Evolutionary conservation across 805 yeast species (phyloP).

Genomic region (Komagataella kurtzmanii): DNA sequence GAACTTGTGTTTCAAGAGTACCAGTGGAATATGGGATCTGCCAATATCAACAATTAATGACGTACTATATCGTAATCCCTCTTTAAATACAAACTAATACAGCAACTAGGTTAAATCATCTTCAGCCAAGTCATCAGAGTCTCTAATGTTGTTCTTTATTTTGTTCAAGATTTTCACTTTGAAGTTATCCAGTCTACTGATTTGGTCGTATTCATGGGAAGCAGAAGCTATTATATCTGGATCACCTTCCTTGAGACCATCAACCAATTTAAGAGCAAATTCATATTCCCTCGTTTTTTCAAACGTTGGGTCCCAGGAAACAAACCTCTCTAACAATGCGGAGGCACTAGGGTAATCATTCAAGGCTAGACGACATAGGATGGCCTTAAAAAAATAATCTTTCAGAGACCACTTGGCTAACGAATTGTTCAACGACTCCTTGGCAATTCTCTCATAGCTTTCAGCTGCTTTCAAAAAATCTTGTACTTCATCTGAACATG

Average conservation of each 20-base stretch:
- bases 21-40: conserved; percentile 81
- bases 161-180: conserved; percentile 73
- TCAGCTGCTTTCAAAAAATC: conserved; percentile 65
- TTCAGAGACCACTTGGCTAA: conserved; percentile 85
- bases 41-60: conserved; percentile 61
- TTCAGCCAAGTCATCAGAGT: conserved; percentile 18
- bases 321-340: conserved; percentile 50
- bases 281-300: conserved; percentile 64
- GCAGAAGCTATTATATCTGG: conserved; percentile 59
- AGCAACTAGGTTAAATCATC: conserved; percentile 19
- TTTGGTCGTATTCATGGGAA: conserved; percentile 78
- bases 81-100: background rate
- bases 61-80: conserved; percentile 31
- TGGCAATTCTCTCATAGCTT: conserved; percentile 66
- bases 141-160: conserved; percentile 41
- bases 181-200: conserved; percentile 80
- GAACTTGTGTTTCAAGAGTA: conserved; percentile 33
- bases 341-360: conserved; percentile 81
- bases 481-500: conserved; percentile 49
- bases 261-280: conserved; percentile 51
- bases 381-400: conserved; percentile 78
- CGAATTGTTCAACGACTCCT: conserved; percentile 58
- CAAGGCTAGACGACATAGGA: conserved; percentile 65
- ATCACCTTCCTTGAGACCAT: conserved; percentile 72
- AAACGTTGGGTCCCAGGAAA: conserved; percentile 65